Evolutionary conservation across 2,329 filamentous ascomycete species (phyloP).

Genomic region (Byssochlamys sp.): DNA sequence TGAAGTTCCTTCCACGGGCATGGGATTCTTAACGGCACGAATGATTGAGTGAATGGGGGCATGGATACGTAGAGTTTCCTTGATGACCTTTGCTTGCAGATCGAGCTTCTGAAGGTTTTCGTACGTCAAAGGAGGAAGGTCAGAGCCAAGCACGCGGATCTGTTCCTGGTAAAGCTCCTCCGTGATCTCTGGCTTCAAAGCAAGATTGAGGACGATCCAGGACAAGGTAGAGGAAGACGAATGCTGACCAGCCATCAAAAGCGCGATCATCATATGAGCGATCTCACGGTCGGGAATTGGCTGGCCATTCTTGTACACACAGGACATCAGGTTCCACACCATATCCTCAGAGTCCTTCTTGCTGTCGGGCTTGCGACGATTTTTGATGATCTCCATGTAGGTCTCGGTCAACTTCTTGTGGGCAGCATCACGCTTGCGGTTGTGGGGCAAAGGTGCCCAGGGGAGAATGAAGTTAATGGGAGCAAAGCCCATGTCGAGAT

Average conservation of each 20-base stretch:
- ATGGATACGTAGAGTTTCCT: slow-evolving; percentile 63
- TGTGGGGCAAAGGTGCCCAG: slow-evolving; percentile 68
- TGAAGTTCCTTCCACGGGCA: slow-evolving; percentile 45
- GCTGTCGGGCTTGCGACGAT: slow-evolving; percentile 44
- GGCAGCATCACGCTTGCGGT: slow-evolving; percentile 61
- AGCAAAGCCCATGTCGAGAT: slow-evolving; percentile 68
- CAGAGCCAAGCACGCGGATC: slow-evolving; percentile 41
- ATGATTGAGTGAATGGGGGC: slow-evolving; percentile 64
- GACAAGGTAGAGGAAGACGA: slow-evolving; percentile 67
- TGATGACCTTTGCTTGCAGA: slow-evolving; percentile 55
- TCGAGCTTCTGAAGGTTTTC: slow-evolving; percentile 51
- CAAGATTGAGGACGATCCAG: slow-evolving; percentile 68
- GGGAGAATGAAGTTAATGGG: slow-evolving; percentile 76
- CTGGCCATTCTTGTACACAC: slow-evolving; percentile 64
- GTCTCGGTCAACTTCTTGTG: slow-evolving; percentile 60
- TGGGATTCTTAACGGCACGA: slow-evolving; percentile 60
- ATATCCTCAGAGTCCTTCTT: slow-evolving; percentile 52
- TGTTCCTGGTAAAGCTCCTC: slow-evolving; percentile 65
- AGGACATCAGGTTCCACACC: slow-evolving; percentile 70
- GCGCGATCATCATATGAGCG: slow-evolving; percentile 76
- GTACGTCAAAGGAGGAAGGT: slow-evolving; percentile 50
- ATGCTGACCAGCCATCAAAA: slow-evolving; percentile 77
- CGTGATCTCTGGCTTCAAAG: slow-evolving; percentile 57
- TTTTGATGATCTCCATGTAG: slow-evolving; percentile 62
- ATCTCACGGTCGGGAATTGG: slow-evolving; percentile 64